Evolutionary conservation across 371 early-diverging fungal genomes (phyloP).

Genomic region (Mortierella sp.): DNA sequence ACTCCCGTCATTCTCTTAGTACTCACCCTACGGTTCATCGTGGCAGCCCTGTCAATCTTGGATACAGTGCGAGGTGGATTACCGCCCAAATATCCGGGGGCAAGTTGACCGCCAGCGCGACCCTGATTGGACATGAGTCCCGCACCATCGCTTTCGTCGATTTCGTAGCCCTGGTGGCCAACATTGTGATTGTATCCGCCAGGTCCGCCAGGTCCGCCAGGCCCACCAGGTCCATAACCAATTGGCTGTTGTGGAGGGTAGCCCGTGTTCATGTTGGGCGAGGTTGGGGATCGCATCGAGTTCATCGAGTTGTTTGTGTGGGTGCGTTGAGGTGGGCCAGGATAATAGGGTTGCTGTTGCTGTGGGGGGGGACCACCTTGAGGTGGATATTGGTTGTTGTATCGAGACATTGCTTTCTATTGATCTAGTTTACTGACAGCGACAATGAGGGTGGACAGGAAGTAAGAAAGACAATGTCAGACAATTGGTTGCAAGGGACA

Average conservation of each 20-base stretch:
- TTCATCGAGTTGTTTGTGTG: slow-evolving; percentile 19
- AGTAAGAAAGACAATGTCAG: neutral
- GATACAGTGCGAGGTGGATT: slow-evolving; percentile 26
- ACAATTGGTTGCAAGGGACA: no score
- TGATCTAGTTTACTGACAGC: neutral
- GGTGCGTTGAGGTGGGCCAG: slow-evolving; percentile 24
- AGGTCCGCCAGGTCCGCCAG: slow-evolving; percentile 5
- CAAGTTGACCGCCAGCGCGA: slow-evolving; percentile 26
- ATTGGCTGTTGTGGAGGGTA: slow-evolving; percentile 36
- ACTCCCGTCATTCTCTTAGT: neutral
- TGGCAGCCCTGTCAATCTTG: slow-evolving; percentile 35
- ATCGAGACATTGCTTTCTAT: slow-evolving; percentile 16
- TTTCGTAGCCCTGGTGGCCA: slow-evolving; percentile 25
- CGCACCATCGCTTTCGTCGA: slow-evolving; percentile 33
- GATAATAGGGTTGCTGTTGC: slow-evolving; percentile 27
- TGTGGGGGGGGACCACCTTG: slow-evolving; percentile 20
- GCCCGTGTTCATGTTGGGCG: slow-evolving; percentile 20
- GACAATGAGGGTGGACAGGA: neutral
- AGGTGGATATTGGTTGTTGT: slow-evolving; percentile 39
- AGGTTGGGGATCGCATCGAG: slow-evolving; percentile 27
- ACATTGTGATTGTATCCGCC: slow-evolving; percentile 24
- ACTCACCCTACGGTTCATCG: slow-evolving; percentile 43
- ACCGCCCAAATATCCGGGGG: slow-evolving; percentile 14
- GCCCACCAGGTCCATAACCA: slow-evolving; percentile 16
- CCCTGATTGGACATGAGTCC: slow-evolving; percentile 44